Evolutionary conservation across 2,329 filamentous ascomycete species (phyloP), one percentile per base, ranked within the genome.

Genomic region (Claviceps pusilla): DNA sequence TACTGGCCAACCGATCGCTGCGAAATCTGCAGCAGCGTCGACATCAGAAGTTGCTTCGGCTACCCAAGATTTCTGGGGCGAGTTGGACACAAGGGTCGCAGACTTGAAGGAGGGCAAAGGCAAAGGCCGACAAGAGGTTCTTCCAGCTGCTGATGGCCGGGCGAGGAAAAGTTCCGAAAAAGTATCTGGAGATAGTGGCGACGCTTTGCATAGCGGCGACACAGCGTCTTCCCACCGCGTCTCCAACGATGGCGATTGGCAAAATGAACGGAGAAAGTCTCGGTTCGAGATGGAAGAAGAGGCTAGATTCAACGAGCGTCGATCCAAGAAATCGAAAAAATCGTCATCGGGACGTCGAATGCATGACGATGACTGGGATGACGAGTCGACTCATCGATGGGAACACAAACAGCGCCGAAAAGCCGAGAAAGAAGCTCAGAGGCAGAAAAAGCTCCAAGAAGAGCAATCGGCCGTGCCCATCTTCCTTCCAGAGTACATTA

Each of bases 401-500:
- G 69, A 75, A 53, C 62, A 67, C 33, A 66, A 68, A 33, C 69
- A 70, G 33, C 68, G 65, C 39, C 69, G 66, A 45, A 74, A 73
- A 57, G 70, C 67, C 6, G 71, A 74, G 56, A 73, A 70, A 57
- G 67, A 68, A 52, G 70, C 69, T 14, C 65, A 63, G 52, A 72
- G 69, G 56, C 64, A 66, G 45, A 58, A 68, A 59, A 71, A 69
- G 56, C 66, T 69, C 64, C 67, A 69, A 56, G 66, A 66, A 51
- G 65, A 69, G 62, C 51, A 79, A 59, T 65, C 67, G 39, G 79
- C 78, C 2, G 77, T 76, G 1, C 71, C 70, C 1, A 86, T 98
- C 48, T 79, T 84, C 53, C 73, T 98, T 28, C 94, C 94, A 0
- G 88, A 96, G 64, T 95, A 89, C 62, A 94, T 98, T 68, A 93